phyloP scores from a whole-genome alignment of 768 basidiomycete genomes.

The Tylopilus balloui region DNA sequence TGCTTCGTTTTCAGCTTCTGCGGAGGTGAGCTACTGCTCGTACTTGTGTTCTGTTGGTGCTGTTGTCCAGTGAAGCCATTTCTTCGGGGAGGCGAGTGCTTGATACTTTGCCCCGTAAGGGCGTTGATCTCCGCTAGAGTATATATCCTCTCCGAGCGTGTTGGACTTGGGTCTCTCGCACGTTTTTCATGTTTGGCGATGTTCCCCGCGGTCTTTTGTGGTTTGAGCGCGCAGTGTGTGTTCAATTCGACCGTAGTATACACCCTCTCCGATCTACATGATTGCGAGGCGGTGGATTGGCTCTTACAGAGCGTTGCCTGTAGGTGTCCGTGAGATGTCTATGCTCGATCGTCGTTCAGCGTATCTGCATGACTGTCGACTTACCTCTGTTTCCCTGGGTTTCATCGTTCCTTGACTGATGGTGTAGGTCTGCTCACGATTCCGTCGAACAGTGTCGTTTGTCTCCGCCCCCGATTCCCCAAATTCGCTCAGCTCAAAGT shows the following conservation, averaged over 20 bases:
- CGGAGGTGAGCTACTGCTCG: constrained; percentile 22
- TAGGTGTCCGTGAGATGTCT: neutral
- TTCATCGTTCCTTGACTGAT: constrained; percentile 13
- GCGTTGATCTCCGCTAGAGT: constrained; percentile 33
- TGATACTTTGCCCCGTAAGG: constrained; percentile 26
- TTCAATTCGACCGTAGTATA: constrained; percentile 23
- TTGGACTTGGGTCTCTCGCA: constrained; percentile 23
- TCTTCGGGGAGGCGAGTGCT: constrained; percentile 21
- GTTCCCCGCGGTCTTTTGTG: constrained; percentile 12
- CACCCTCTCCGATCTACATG: constrained; percentile 24
- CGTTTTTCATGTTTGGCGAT: constrained; percentile 18
- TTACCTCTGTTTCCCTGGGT: constrained; percentile 23
- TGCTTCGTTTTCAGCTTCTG: constrained; percentile 11
- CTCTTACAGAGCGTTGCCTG: constrained; percentile 20
- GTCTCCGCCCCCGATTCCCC: constrained; percentile 15
- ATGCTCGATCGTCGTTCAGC: neutral
- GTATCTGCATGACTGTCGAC: neutral
- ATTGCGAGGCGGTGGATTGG: constrained; percentile 20
- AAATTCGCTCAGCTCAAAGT: constrained; percentile 18
- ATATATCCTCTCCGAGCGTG: constrained; percentile 32
- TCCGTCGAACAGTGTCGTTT: constrained; percentile 14
- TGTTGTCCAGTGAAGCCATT: constrained; percentile 11
- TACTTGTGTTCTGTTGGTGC: constrained; percentile 10
- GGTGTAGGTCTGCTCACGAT: constrained; percentile 8
- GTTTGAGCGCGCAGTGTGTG: constrained; percentile 11